Conservation (phyloP, 345 rosid genomes). For the Arabidopsis arenosa region DNA sequence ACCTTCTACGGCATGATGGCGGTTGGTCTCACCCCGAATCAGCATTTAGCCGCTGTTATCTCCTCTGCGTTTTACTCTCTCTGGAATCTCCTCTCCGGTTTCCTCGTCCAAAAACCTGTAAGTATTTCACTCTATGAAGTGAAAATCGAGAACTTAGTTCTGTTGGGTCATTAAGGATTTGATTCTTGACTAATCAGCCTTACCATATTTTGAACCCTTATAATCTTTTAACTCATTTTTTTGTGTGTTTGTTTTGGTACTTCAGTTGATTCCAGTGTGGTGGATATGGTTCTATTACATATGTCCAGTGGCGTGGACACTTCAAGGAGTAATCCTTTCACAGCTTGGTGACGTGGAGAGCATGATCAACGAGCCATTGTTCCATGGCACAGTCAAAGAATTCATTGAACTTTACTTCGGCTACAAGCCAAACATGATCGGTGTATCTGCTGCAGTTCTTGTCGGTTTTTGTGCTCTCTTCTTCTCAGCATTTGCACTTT, state of each 20-base stretch:
- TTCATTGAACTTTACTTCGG: conserved; percentile 61
- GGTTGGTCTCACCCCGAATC: conserved; percentile 84
- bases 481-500: conserved; percentile 67
- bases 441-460: conserved; percentile 60
- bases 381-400: conserved; percentile 66
- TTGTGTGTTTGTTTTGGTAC: background rate
- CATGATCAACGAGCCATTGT: conserved; percentile 56
- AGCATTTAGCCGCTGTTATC: conserved; percentile 76
- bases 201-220: background rate
- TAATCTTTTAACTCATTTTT: background rate
- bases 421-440: conserved; percentile 51
- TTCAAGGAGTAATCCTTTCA: conserved; percentile 70
- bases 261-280: conserved; percentile 84
- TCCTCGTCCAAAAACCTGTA: conserved; percentile 81
- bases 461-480: conserved; percentile 61
- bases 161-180: background rate
- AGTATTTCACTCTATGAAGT: conserved; percentile 39
- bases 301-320: conserved; percentile 86
- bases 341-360: conserved; percentile 86
- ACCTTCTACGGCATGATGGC: conserved; percentile 97
- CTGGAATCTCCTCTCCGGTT: conserved; percentile 91
- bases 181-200: conserved; percentile 4
- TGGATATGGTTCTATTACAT: conserved; percentile 96
- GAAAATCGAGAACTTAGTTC: background rate
- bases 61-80: conserved; percentile 92